These are phyloP conservation scores for Phytophthora multivora DNA, from an alignment of 352 stramenopile species.

Conservation along the genomic window DNA sequence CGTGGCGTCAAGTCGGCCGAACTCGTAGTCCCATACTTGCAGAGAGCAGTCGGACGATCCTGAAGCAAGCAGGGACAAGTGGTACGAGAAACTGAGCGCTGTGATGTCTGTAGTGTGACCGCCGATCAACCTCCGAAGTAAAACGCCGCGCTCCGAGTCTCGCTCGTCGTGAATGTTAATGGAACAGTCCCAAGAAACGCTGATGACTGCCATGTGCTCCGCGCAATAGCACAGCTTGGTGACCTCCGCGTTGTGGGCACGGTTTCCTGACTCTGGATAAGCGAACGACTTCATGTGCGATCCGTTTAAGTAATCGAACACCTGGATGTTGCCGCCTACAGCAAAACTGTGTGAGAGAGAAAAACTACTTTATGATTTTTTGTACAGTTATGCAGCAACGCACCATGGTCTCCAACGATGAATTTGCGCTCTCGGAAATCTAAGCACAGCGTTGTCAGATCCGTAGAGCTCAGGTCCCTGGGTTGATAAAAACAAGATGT, in stretches of 20 bases:
- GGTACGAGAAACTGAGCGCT: slow-evolving; percentile 71
- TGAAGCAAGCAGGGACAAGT: slow-evolving; percentile 79
- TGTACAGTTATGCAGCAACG: neutral
- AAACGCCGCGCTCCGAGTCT: slow-evolving; percentile 74
- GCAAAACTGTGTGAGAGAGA: slow-evolving; percentile 6
- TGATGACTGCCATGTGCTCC: slow-evolving; percentile 88
- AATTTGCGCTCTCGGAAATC: slow-evolving; percentile 88
- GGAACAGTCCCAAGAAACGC: slow-evolving; percentile 77
- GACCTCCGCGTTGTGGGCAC: slow-evolving; percentile 77
- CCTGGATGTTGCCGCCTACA: slow-evolving; percentile 68
- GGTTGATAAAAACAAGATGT: neutral
- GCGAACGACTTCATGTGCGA: slow-evolving; percentile 88
- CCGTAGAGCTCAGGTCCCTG: slow-evolving; percentile 61
- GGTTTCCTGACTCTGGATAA: slow-evolving; percentile 66
- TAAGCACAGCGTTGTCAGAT: slow-evolving; percentile 81
- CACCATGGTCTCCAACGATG: slow-evolving; percentile 83
- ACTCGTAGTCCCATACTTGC: slow-evolving; percentile 90
- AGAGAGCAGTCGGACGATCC: slow-evolving; percentile 73
- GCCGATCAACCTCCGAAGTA: slow-evolving; percentile 75
- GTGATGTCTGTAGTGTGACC: slow-evolving; percentile 84
- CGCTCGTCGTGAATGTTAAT: slow-evolving; percentile 89
- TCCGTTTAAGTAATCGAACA: slow-evolving; percentile 91
- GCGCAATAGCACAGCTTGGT: slow-evolving; percentile 81
- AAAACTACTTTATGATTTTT: no score
- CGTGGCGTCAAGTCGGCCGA: slow-evolving; percentile 74